Base-by-base conservation (phyloP, 2,329 filamentous ascomycete species). In the Fusarium sp. region DNA sequence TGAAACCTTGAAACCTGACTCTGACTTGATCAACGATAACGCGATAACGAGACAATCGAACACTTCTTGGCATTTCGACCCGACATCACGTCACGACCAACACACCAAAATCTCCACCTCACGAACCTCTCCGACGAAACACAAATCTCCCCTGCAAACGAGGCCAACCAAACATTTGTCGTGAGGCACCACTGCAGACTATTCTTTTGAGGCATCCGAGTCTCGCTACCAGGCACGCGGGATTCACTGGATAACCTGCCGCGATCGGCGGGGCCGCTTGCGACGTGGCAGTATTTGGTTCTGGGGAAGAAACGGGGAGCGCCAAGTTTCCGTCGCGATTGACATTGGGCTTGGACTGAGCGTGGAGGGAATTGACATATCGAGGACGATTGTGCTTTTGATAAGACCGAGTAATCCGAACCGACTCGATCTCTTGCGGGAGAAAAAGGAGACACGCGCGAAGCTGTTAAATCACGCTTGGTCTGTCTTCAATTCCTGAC, bases 281-380 rank as follows among this genome's bases (percentile, higher is more conserved):
- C 63, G 52, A 70, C 68, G 66, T 70, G 68, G 68, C 67, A 65
- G 47, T 19, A 36, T 31, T 44, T 35, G 14, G 21, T 46, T 27
- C 43, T 59, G 42, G 32, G 49, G 62, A 56, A 50, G 45, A 41
- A 39, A 23, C 19, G 23, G 37, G 31, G 11, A 15, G 39, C 42
- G 23, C 11, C 9, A 42, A 27, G 14, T 15, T 38, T 31, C 32
- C 33, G 31, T 39, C 37, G 31, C 31, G 21, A 25, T 39, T n/a
- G 19, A 23, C 35, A 25, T 21, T 53, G 19, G 15, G 33, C 15
- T 4, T 35, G 27, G 4, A 17, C n/a, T 21, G 6, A 21, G n/a
- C 29, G 36, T 33, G 11, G 41, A 38, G 25, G 13, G 21, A 14
- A 11, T 27, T 32, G 46, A 42, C 27, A 47, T 38, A 36, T 43